Evolutionary conservation across 805 yeast species (phyloP), one percentile per base, ranked within the genome.

Genomic region (Wickerhamiella bombiphila): DNA sequence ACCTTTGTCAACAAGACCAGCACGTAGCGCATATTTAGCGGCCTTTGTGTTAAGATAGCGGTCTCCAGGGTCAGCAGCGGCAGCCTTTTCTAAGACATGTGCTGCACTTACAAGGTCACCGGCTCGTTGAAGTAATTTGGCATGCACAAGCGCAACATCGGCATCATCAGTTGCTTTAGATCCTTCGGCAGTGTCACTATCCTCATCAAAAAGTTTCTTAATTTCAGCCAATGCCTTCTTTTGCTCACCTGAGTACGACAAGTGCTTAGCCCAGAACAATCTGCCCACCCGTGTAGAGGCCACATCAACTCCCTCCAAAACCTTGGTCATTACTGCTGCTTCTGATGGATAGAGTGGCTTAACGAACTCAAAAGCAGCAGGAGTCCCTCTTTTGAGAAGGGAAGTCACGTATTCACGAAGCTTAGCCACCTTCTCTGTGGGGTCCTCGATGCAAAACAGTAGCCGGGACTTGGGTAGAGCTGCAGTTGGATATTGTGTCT

Each of bases 41-140:
- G 94, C 68, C 52, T 83, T 85, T 39, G 94, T 72, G 57, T 91
- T 91, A 52, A 91, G 72, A 55, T 81, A 88, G 46, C 98, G 66
- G 58, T 91, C 99, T 56, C 83, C 94, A 41, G 80, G 66, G 55
- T 91, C 95, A 39, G 80, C 58, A 38, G 64, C 55, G 48, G 95
- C 69, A 13, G 88, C 95, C 38, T 65, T 68, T 41, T 76, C 70
- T 69, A 85, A 72, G 20, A 66, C 53, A 13, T 66, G 68, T 16
- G 79, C 71, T 11, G 96, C 96, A 20, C 65, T 68, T 1, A 45
- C 51, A 20, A 70, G 50, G 41, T 74, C 65, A n/a, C 82, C 82
- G 32, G 65, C 56, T 46, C 80, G 85, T 54, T 85, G 83, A 43
- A 72, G 61, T 29, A 91, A 67, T 51, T 93, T 69, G 3, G 93